phyloP scores from a whole-genome alignment of 306 rosid species.

The Geum urbanum region DNA sequence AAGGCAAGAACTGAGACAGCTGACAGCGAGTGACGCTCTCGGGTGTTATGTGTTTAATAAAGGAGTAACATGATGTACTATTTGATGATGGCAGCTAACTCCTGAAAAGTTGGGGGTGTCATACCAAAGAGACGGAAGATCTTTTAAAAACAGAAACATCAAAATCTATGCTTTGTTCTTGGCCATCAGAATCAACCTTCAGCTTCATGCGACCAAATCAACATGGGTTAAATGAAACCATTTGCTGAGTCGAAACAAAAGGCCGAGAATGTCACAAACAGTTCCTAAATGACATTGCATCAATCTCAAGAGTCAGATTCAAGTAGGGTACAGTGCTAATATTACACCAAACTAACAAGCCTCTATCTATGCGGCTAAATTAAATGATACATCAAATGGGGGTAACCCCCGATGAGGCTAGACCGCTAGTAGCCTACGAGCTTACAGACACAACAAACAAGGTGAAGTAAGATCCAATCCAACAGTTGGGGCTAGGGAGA shows the following conservation, averaged over 20 bases:
- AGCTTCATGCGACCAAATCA: neutral
- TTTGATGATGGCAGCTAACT: constrained; percentile 25
- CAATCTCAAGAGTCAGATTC: constrained; percentile 34
- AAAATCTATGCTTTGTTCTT: neutral
- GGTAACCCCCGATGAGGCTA: constrained; percentile 14
- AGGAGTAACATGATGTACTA: neutral
- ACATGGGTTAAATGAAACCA: neutral
- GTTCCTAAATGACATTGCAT: constrained; percentile 34
- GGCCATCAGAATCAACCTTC: neutral
- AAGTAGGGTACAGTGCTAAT: constrained; percentile 21
- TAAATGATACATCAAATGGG: constrained; percentile 29
- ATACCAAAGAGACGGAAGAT: constrained; percentile 8
- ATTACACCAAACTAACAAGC: constrained; percentile 41
- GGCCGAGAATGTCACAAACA: constrained; percentile 8
- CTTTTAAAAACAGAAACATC: neutral
- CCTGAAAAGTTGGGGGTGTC: neutral
- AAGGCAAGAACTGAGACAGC: no score
- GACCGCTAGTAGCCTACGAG: constrained; percentile 25
- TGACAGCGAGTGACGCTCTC: no score
- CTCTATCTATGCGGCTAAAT: constrained; percentile 41
- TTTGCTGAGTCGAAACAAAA: neutral
- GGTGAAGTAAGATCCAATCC: constrained; percentile 16
- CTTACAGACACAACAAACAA: constrained; percentile 47
- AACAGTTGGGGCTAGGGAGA: constrained; percentile 30
- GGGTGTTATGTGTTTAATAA: constrained; percentile 5